These are phyloP conservation scores for Tilletia setariae DNA, from an alignment of 1,284 basidiomycete species.

Conservation along the genomic window DNA sequence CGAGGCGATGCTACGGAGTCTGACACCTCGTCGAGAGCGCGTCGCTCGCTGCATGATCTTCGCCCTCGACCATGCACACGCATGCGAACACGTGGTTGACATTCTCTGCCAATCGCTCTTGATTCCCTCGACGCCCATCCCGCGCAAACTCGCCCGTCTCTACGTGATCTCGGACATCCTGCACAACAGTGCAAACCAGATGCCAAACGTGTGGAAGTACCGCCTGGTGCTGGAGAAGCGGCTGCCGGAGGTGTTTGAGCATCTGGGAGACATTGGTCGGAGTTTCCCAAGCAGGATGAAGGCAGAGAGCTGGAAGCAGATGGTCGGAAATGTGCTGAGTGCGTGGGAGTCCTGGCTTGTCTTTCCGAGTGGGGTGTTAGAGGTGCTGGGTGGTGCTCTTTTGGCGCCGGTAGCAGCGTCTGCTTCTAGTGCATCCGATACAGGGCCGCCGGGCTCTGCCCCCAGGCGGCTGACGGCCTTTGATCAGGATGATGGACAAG, in stretches of 20 bases:
- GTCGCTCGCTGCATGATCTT: slow-evolving; percentile 93
- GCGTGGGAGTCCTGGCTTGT: slow-evolving; percentile 85
- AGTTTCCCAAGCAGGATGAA: slow-evolving; percentile 40
- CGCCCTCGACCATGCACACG: slow-evolving; percentile 88
- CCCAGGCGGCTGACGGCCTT: background rate
- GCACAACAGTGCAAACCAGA: slow-evolving; percentile 84
- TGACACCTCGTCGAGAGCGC: slow-evolving; percentile 81
- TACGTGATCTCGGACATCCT: slow-evolving; percentile 95
- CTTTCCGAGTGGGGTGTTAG: slow-evolving; percentile 73
- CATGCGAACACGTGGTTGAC: slow-evolving; percentile 63
- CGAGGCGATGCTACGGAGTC: slow-evolving; percentile 78
- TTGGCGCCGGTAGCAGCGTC: background rate
- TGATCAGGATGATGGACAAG: slow-evolving; percentile 51
- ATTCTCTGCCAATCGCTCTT: slow-evolving; percentile 36
- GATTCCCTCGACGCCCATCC: slow-evolving; percentile 83
- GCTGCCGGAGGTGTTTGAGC: slow-evolving; percentile 37
- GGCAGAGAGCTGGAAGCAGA: slow-evolving; percentile 62
- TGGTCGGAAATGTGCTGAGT: slow-evolving; percentile 77
- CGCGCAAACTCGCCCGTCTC: slow-evolving; percentile 89
- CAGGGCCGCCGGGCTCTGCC: slow-evolving; percentile 1
- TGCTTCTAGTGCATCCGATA: slow-evolving; percentile 17
- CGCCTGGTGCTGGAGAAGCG: slow-evolving; percentile 30
- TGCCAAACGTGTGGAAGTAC: slow-evolving; percentile 65
- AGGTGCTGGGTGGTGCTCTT: slow-evolving; percentile 44
- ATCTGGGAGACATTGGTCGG: slow-evolving; percentile 32